A percentile compares a stretch with the other conserved stretches of the same genome.
phyloP scores from a whole-genome alignment of 2,329 filamentous ascomycete genomes.

The Hypoxylon sp. region DNA sequence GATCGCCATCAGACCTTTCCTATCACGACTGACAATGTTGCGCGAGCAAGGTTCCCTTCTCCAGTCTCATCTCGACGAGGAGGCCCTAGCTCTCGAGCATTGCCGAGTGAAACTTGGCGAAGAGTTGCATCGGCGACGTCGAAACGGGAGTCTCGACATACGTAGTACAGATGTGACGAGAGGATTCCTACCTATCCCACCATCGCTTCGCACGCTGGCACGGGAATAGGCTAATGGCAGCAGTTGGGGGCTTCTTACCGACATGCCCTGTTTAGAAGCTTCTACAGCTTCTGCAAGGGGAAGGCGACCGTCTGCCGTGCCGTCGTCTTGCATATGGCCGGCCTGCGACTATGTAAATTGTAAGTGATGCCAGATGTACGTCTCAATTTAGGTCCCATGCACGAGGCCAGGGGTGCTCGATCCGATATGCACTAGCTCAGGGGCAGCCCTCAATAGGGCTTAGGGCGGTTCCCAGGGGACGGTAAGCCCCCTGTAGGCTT shows the following conservation, averaged over 20 bases:
- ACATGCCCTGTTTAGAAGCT: not conserved
- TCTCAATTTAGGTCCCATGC: not conserved
- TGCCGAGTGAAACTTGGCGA: slow-evolving; percentile 6
- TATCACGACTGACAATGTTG: slow-evolving; percentile 17
- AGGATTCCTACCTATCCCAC: not conserved
- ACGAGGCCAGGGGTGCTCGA: not conserved
- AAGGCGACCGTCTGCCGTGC: not conserved
- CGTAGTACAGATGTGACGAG: not conserved
- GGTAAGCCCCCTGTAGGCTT: not conserved
- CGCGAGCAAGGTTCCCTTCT: slow-evolving; percentile 13
- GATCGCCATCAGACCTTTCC: slow-evolving; percentile 17
- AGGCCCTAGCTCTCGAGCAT: slow-evolving; percentile 14
- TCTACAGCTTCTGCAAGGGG: not conserved
- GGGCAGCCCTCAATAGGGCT: slow-evolving; percentile 7
- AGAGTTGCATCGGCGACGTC: not conserved
- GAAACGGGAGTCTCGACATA: not conserved
- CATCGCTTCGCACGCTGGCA: not conserved
- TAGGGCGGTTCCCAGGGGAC: slow-evolving; percentile 17
- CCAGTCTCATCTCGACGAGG: slow-evolving; percentile 14
- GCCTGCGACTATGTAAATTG: too few relatives aligned
- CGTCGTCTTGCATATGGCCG: not conserved
- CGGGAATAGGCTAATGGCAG: slow-evolving; percentile 6
- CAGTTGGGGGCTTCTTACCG: not conserved
- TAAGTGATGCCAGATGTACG: too few relatives aligned
- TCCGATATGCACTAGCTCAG: slow-evolving; percentile 31